Conservation (phyloP, 495 filamentous ascomycete genomes). For the Parmelia sp. region DNA sequence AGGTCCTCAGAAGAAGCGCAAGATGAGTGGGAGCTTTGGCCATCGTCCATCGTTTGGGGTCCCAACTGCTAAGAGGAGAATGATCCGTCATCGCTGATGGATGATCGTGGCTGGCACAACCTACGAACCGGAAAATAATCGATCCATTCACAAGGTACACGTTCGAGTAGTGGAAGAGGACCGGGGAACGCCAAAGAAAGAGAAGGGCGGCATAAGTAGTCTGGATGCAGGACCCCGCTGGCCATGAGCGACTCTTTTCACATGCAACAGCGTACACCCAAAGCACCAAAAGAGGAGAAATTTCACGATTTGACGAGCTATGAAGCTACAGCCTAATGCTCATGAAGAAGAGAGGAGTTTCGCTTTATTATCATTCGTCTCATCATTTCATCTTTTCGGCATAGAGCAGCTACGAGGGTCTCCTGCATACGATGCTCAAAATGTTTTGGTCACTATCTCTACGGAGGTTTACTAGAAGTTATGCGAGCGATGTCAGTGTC, state of each 20-base stretch:
- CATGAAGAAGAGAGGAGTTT: slow-evolving; percentile 1
- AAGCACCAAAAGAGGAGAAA: background rate
- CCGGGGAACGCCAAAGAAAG: background rate
- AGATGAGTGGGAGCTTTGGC: slow-evolving; percentile 25
- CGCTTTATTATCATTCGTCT: slow-evolving; percentile 9
- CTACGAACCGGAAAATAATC: background rate
- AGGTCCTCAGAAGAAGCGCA: slow-evolving; percentile 46
- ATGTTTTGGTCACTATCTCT: slow-evolving; percentile 3
- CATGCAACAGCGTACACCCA: background rate
- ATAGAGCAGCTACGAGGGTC: background rate
- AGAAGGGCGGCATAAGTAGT: background rate
- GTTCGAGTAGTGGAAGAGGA: background rate
- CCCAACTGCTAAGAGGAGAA: slow-evolving; percentile 10
- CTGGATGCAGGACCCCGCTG: background rate
- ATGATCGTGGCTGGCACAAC: background rate
- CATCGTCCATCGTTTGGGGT: slow-evolving; percentile 3
- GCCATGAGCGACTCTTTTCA: background rate
- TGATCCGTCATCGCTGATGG: slow-evolving; percentile 13
- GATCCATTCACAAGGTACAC: background rate
- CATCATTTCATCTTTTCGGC: slow-evolving; percentile 1
- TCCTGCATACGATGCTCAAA: background rate
- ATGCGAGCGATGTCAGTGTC: slow-evolving; percentile 6
- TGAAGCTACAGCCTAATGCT: slow-evolving; percentile 18
- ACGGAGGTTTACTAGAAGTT: slow-evolving; percentile 5
- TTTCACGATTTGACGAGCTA: slow-evolving; percentile 16